Evolutionary conservation across 2,329 filamentous ascomycete species (phyloP), one percentile per base, ranked within the genome.

Genomic region (Exutisphaerella laricina): DNA sequence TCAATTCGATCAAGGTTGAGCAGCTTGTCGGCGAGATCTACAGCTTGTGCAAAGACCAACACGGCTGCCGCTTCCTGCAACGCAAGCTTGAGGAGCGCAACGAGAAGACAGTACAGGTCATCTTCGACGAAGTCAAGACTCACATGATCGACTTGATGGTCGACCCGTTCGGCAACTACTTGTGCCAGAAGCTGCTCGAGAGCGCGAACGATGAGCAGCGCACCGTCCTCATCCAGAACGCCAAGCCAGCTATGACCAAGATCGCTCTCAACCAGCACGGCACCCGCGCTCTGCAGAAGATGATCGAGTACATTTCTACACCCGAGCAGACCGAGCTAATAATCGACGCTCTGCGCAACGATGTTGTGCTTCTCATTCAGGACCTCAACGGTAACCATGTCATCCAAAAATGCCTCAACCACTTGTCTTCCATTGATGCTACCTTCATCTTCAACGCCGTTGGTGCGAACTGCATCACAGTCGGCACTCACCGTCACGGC

Each of bases 321-420:
- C 76, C 81, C 3, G 81, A 85, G 59, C 92, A 98, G 66, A 85
- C 90, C 38, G 75, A 85, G 56, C 84, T 87, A 54, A 92, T 98
- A 64, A 94, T 94, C 53, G 75, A 84, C 41, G 87, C 92, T 10
- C 77, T 98, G 38, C 78, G 82, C 51, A 77, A 81, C 62, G 81
- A 86, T 47, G 92, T 98, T 36, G 92, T 98, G 14, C 84, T 92
- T 57, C 77, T 98, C 41, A 96, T 98, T 49, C 88, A 98, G 65
- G 92, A 98, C 58, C 75, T 98, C 40, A 98, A 98, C 61, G 92
- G 92, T 65, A 98, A 98, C 60, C 92, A 98, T 60, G 92, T 98
- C 59, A 96, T 98, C 53, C 92, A 98, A 70, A 98, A 98, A 70
- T 98, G 92, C 60, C 78, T 98, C 41, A 98, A 97, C 70, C 94